Evolutionary conservation across 2,329 filamentous ascomycete species (phyloP), one percentile per base, ranked within the genome.

Genomic region (Phialophora chinensis): DNA sequence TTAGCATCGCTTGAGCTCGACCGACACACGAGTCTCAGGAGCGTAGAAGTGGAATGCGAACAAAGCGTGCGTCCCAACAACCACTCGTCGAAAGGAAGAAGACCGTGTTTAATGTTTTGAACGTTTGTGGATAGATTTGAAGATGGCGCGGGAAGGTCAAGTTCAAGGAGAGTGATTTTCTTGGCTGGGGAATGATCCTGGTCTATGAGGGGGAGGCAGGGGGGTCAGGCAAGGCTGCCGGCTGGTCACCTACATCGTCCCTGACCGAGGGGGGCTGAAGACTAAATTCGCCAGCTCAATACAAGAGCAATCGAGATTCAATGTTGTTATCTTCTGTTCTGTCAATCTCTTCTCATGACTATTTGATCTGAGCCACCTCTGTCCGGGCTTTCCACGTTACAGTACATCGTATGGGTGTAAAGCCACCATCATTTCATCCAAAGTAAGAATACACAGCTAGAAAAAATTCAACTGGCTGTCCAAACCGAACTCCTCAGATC

Each of bases 361-460:
- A 27, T 25, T n/a, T 20, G 31, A 33, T 8, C 29, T 35, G 53
- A 11, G 25, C n/a, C 29, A 17, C 53, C 27, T n/a, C 23, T 35
- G n/a, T n/a, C 23, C 20, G n/a, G 53, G 53, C 27, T 31, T 12
- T 25, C 42, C 35, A 29, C 33, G 29, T 11, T 61, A 42, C 14
- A 33, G 29, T 60, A 54, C 52, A 57, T 52, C 3, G 42, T 4
- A 35, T 49, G 25, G 20, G 17, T 14, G 14, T 11, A 33, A 54
- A 4, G 2, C 20, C 27, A 17, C 38, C 17, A 14, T 35, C 35
- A 54, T 56, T 23, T 27, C 50, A 50, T 25, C 23, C 60, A 7
- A 44, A n/a, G 25, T 56, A 62, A 11, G 29, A 66, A 66, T 59
- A 59, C 54, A 62, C 3, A 50, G 20, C 8, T 25, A 20, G 17